These are phyloP conservation scores for Termitomyces sp. DNA, from an alignment of 768 basidiomycete species.

Conservation along the genomic window DNA sequence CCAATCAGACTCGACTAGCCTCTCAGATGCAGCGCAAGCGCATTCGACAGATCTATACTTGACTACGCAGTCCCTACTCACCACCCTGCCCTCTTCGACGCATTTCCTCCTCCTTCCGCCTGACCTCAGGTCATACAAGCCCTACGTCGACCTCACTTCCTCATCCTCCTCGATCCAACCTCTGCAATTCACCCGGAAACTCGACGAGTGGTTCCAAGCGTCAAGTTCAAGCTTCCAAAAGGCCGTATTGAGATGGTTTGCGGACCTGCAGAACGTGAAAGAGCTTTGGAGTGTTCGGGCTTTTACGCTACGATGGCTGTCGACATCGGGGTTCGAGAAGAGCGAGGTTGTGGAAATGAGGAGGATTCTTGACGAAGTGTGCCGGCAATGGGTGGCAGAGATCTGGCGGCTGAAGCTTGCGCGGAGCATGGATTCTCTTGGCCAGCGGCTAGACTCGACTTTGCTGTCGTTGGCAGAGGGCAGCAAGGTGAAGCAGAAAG, in stretches of 20 bases:
- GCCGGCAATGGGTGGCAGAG: slow-evolving; percentile 42
- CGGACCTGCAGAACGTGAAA: slow-evolving; percentile 48
- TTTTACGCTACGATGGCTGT: slow-evolving; percentile 42
- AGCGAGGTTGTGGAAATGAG: slow-evolving; percentile 41
- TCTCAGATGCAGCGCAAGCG: slow-evolving; percentile 12
- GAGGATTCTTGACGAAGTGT: slow-evolving; percentile 46
- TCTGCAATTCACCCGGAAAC: slow-evolving; percentile 34
- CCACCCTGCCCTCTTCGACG: slow-evolving; percentile 73
- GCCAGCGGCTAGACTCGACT: slow-evolving; percentile 32
- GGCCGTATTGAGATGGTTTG: slow-evolving; percentile 51
- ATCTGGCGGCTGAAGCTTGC: slow-evolving; percentile 55
- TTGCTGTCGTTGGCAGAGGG: slow-evolving; percentile 26
- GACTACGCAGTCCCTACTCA: slow-evolving; percentile 62
- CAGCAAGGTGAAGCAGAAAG: slow-evolving; percentile 20
- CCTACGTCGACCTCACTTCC: slow-evolving; percentile 73
- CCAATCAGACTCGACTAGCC: slow-evolving; percentile 39
- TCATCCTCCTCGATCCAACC: slow-evolving; percentile 46
- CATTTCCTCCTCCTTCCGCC: slow-evolving; percentile 75
- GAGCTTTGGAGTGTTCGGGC: slow-evolving; percentile 70
- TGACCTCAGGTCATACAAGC: slow-evolving; percentile 71
- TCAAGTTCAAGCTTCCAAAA: slow-evolving; percentile 39
- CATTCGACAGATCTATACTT: slow-evolving; percentile 60
- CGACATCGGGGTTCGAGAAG: slow-evolving; percentile 35
- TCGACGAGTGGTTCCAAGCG: slow-evolving; percentile 61
- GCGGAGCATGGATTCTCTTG: slow-evolving; percentile 40